Evolutionary conservation across 148 eudicot species (phyloP), one percentile per base, ranked within the genome.

Genomic region (Talinum fruticosum): DNA sequence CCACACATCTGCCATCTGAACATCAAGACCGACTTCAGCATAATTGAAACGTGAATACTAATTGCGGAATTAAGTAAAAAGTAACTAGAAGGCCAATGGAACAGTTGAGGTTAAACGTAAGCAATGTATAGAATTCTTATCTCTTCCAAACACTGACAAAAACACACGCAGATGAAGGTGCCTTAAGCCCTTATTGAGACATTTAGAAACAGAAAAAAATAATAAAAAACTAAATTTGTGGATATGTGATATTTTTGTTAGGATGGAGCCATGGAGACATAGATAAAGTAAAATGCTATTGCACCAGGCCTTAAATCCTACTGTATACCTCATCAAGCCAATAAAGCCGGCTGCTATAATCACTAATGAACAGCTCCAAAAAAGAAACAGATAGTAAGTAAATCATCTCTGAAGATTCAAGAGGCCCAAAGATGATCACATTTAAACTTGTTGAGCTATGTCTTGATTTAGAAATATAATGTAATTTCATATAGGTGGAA

Each of bases 1-100:
- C 97, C 97, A 92, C 59, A 92, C 97, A 86, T 92, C 97, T 67
- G 93, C 97, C 87, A 88, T 38, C 97, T 92, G 85, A 81, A 84
- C 69, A 67, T 70, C 57, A 76, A 73, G 54, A 33, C 32, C 13
- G 68, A 32, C 51, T 37, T 80, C 65, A 81, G 66, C 33, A 61
- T 61, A 0, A 8, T 36, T 33, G 15, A 51, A 47, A 30, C 30
- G 32, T 70, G 33, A 30, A 21, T 62, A 64, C 54, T 12, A 67
- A 76, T 44, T 76, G 29, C 38, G 45, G 10, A 37, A 26, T 69
- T 30, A 5, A 14, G n/a, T 32, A 8, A 71, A 71, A 72, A 45
- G 73, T 26, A 70, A 41, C 44, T 26, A 15, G 34, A 36, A 44
- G 26, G 41, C 21, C 4, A 67, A 16, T 6, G 30, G 23, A 6